These are phyloP conservation scores for Parathielavia hyrcaniae DNA, from an alignment of 495 filamentous ascomycete species.

Conservation along the genomic window DNA sequence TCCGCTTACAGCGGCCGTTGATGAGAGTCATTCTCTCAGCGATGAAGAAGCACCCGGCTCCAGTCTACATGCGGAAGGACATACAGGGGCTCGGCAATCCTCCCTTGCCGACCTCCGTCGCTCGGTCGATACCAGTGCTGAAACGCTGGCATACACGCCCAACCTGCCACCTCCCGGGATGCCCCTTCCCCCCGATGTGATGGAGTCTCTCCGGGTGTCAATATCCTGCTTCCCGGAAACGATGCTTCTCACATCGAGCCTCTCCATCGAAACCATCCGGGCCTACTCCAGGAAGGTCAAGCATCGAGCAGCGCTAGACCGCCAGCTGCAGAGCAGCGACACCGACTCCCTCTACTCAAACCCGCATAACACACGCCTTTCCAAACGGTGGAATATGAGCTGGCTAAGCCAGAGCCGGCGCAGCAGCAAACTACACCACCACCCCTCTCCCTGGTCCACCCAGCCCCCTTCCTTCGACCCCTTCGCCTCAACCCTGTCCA, in stretches of 20 bases:
- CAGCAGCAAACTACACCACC: conserved; percentile 13
- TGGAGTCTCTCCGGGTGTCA: conserved; percentile 39
- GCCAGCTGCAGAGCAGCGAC: conserved; percentile 10
- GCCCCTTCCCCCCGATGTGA: conserved; percentile 37
- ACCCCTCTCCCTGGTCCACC: not conserved
- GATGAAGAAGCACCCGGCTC: not conserved
- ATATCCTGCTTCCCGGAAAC: conserved; percentile 43
- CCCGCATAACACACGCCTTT: conserved; percentile 1
- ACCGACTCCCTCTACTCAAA: conserved; percentile 18
- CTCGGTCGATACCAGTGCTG: not conserved
- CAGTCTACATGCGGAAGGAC: not conserved
- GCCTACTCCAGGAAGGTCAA: conserved; percentile 40
- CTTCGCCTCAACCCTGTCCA: too few species aligned
- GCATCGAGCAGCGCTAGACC: conserved; percentile 16
- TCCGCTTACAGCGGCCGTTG: not conserved
- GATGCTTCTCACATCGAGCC: conserved; percentile 41
- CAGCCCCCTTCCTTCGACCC: too few species aligned
- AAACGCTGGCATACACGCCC: not conserved
- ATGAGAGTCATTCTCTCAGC: not conserved
- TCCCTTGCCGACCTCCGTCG: conserved; percentile 13
- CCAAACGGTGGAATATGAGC: conserved; percentile 25
- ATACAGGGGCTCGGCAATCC: not conserved
- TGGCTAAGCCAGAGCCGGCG: conserved; percentile 19
- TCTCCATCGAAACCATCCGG: conserved; percentile 45
- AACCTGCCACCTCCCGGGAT: conserved; percentile 20